Conservation (phyloP, 139 green algal genomes). For the Tetratostichococcus sp. region DNA sequence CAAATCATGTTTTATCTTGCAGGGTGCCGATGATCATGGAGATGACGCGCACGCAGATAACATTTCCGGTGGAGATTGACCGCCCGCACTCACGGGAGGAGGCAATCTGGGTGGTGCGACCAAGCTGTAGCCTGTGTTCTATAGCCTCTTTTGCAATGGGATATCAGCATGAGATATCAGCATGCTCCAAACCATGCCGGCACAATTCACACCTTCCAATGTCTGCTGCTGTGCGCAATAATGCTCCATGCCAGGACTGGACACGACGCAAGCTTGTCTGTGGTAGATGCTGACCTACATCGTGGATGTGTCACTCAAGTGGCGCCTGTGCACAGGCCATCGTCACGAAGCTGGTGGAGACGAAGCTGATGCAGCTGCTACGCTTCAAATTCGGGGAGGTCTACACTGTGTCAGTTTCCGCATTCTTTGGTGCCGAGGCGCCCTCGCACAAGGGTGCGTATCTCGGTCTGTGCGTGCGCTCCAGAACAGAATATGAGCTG, state of each 20-base stretch:
- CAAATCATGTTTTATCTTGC: too few relatives aligned
- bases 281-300: too few relatives aligned
- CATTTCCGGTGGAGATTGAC: constrained; percentile 62
- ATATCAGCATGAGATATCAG: too few relatives aligned
- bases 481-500: too few relatives aligned
- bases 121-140: too few relatives aligned
- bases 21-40: constrained; percentile 52
- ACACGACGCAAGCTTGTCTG: too few relatives aligned
- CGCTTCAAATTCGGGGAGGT: constrained; percentile 73
- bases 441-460: constrained; percentile 32
- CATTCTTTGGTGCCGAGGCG: constrained; percentile 56
- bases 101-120: constrained; percentile 24
- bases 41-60: constrained; percentile 61
- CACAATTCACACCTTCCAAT: too few relatives aligned
- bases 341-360: constrained; percentile 60
- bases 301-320: too few relatives aligned
- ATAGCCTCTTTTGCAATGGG: too few relatives aligned
- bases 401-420: constrained; percentile 54
- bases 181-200: too few relatives aligned
- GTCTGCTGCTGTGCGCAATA: too few relatives aligned
- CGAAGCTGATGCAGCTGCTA: constrained; percentile 63
- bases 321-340: neutral
- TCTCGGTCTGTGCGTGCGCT: neutral
- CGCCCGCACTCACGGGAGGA: constrained; percentile 19
- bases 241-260: too few relatives aligned